Evolutionary conservation across 83 land plant species (phyloP), one percentile per base, ranked within the genome.

Genomic region (Picea mariana): DNA sequence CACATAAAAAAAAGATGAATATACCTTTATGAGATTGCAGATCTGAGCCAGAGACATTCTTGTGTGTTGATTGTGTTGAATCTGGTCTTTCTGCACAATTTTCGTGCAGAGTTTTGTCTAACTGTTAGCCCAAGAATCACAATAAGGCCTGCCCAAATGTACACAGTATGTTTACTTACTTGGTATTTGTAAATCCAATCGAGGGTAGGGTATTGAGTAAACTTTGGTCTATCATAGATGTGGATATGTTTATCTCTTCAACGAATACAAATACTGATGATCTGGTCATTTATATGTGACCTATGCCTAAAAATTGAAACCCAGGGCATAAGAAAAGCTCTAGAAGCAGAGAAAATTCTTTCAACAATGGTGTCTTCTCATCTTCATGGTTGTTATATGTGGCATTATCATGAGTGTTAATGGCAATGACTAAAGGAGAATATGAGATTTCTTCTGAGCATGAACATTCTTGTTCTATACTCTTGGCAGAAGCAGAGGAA

Each of bases 221-320:
- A 17, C 11, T 27, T 3, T 42, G 52, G n/a, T 71, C 75, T 71
- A 71, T 71, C 52, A 71, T 71, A 7, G 9, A 42, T 31, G 75
- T 38, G 11, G 75, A 71, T 42, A 23, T 42, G 20, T 20, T 71
- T 42, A 40, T 42, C 23, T 71, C 52, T 21, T 26, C 61, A 20
- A 38, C 6, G 12, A 24, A 34, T 24, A 38, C 16, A 20, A 47
- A 68, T 24, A n/a, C 71, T 3, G 1, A 17, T 75, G 82, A 82
- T 15, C 84, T 89, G 7, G 78, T 85, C 79, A 42, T 73, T 60
- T 88, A 86, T 81, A 58, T 91, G 2, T 93, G 95, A 92, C 95
- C 93, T 6, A 83, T 91, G 59, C 95, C 95, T n/a, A 59, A 83
- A 62, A 13, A 81, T 31, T 31, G 0, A 31, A 31, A 31, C 31